Percentiles rank a stretch among this genome's conserved stretches.
phyloP scores from a whole-genome alignment of 805 yeast species.

The Metschnikowia similis region DNA sequence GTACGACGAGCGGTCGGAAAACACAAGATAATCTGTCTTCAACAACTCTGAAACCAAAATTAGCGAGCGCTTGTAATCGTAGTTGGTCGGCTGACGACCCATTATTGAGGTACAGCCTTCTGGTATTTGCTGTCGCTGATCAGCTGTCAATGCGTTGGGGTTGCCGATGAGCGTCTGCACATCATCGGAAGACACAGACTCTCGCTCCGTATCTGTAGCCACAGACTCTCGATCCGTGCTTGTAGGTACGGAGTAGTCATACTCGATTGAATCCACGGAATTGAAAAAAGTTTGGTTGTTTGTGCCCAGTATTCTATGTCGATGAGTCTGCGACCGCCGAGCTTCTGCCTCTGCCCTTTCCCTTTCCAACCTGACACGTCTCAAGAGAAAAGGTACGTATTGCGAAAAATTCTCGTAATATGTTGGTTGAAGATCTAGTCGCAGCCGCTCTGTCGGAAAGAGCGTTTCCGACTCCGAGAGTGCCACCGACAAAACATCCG shows the following conservation, averaged over 20 bases:
- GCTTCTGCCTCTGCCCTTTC: background rate
- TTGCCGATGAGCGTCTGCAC: conserved; percentile 2
- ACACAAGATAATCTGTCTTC: conserved; percentile 25
- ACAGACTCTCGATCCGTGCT: conserved; percentile 1
- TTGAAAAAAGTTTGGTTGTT: background rate
- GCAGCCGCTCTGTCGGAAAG: conserved; percentile 17
- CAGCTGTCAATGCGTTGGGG: background rate
- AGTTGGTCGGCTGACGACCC: conserved; percentile 19
- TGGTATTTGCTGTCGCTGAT: background rate
- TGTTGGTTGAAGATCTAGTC: conserved; percentile 32
- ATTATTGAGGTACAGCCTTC: conserved; percentile 12
- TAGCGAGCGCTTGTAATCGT: conserved; percentile 25
- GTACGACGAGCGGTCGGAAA: conserved; percentile 28
- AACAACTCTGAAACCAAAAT: conserved; percentile 33
- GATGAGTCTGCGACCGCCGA: background rate
- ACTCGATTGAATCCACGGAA: background rate
- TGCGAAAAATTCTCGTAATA: conserved; percentile 35
- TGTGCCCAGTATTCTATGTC: background rate
- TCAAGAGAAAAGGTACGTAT: conserved; percentile 36
- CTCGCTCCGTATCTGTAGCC: conserved; percentile 2
- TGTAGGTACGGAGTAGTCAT: background rate
- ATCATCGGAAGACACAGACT: conserved; percentile 2
- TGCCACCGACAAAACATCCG: conserved; percentile 18
- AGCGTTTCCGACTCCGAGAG: conserved; percentile 39
- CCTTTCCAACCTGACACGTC: conserved; percentile 23